phyloP scores from a whole-genome alignment of 306 rosid genomes.

The Quercus wislizeni region DNA sequence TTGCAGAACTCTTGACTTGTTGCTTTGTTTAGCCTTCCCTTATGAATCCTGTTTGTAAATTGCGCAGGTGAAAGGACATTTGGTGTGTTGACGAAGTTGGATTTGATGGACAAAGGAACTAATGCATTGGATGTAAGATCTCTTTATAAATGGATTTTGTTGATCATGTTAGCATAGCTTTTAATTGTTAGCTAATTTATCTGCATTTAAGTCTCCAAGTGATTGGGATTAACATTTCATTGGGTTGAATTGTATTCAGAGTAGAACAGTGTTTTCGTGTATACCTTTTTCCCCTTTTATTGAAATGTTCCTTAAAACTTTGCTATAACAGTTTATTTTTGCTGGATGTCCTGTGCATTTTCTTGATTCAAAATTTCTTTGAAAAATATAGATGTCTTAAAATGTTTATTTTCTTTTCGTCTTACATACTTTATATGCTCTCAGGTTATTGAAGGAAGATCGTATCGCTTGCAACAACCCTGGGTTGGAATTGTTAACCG shows the following conservation, averaged over 20 bases:
- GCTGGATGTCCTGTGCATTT: neutral
- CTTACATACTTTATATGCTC: neutral
- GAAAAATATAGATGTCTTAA: neutral
- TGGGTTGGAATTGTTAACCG: constrained; percentile 99
- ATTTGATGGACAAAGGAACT: constrained; percentile 98
- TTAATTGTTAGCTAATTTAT: neutral
- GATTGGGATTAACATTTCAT: neutral
- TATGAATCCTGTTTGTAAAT: constrained; percentile 20
- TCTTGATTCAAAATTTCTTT: neutral
- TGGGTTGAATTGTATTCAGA: neutral
- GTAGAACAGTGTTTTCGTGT: neutral
- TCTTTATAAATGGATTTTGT: neutral
- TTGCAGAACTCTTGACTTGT: neutral
- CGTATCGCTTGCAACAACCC: constrained; percentile 84
- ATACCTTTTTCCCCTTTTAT: neutral
- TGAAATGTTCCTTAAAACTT: neutral
- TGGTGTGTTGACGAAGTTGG: constrained; percentile 92
- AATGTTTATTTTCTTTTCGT: neutral
- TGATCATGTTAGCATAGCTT: neutral
- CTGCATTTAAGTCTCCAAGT: neutral
- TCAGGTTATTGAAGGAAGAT: constrained; percentile 94
- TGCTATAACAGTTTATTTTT: neutral
- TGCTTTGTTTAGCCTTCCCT: neutral
- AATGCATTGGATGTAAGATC: constrained; percentile 75
- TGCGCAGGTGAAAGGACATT: constrained; percentile 76